These are phyloP conservation scores for Rhododendron henanense DNA, from an alignment of 148 eudicot genomes.

Conservation along the genomic window DNA sequence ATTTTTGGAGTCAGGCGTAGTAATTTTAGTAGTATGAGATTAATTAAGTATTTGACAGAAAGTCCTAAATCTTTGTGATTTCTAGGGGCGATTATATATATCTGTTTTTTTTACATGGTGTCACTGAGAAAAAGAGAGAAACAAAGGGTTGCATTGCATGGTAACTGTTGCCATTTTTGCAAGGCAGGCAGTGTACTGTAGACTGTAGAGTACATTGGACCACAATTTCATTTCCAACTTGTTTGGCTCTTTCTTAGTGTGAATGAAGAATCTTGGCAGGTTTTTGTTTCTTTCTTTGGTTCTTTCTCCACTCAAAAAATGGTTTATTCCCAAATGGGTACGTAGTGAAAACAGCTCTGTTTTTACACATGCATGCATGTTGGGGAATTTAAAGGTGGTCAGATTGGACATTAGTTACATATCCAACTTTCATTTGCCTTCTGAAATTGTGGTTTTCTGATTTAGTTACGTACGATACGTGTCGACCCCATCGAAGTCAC, in stretches of 20 bases:
- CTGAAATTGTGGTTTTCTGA: too few relatives aligned
- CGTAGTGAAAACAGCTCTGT: background rate
- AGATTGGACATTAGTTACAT: background rate
- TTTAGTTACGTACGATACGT: too few relatives aligned
- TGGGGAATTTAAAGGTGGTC: background rate
- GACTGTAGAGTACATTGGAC: background rate
- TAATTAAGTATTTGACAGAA: too few relatives aligned
- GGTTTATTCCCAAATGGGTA: background rate
- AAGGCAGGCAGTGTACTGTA: background rate
- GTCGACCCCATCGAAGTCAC: too few relatives aligned
- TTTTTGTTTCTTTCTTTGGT: background rate
- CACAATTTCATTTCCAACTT: background rate
- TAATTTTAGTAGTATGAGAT: too few relatives aligned
- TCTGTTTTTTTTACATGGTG: background rate
- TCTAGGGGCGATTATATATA: background rate
- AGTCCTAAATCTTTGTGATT: background rate
- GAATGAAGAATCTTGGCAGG: slow-evolving; percentile 11
- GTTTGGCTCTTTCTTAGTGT: background rate
- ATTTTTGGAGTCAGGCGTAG: too few relatives aligned
- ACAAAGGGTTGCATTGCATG: background rate
- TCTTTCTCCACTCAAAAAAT: background rate
- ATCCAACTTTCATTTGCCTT: too few relatives aligned
- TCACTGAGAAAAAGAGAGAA: background rate
- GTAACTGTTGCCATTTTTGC: background rate
- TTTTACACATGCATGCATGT: background rate